Conservation (phyloP, 1,284 basidiomycete genomes). For the Wallemia mellicola region DNA sequence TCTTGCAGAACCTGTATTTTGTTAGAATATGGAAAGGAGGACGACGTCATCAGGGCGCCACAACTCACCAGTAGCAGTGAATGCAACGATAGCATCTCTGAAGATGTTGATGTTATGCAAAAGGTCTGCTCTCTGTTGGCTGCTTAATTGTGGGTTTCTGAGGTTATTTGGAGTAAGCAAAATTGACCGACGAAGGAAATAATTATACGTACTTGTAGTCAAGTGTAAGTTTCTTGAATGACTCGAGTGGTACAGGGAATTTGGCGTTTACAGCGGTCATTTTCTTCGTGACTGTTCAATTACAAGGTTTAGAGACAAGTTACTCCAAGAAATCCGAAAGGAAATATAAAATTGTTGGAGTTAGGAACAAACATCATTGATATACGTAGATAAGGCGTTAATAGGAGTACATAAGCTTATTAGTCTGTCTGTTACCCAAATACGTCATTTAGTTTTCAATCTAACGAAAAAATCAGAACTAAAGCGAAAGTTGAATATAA, state of each 20-base stretch:
- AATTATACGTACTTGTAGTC: neutral
- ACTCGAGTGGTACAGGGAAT: neutral
- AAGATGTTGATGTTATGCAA: conserved; percentile 39
- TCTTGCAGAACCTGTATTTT: neutral
- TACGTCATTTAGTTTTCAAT: too few relatives aligned
- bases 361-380: too few relatives aligned
- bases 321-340: too few relatives aligned
- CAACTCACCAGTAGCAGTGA: conserved; percentile 46
- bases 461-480: too few relatives aligned
- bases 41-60: neutral
- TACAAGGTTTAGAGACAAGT: too few relatives aligned
- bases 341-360: too few relatives aligned
- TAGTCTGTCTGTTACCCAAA: too few relatives aligned
- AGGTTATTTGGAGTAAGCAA: too few relatives aligned
- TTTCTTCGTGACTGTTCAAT: neutral
- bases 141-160: conserved; percentile 25
- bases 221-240: neutral
- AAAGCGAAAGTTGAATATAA: too few relatives aligned
- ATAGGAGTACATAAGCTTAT: too few relatives aligned
- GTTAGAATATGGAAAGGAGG: neutral
- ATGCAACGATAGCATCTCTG: conserved; percentile 49
- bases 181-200: neutral
- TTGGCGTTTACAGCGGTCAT: neutral
- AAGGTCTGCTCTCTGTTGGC: conserved; percentile 26
- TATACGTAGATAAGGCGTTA: too few relatives aligned